Evolutionary conservation across 768 basidiomycete genomes (phyloP), one percentile per base, ranked within the genome.

Genomic region (Lactarius quietus): DNA sequence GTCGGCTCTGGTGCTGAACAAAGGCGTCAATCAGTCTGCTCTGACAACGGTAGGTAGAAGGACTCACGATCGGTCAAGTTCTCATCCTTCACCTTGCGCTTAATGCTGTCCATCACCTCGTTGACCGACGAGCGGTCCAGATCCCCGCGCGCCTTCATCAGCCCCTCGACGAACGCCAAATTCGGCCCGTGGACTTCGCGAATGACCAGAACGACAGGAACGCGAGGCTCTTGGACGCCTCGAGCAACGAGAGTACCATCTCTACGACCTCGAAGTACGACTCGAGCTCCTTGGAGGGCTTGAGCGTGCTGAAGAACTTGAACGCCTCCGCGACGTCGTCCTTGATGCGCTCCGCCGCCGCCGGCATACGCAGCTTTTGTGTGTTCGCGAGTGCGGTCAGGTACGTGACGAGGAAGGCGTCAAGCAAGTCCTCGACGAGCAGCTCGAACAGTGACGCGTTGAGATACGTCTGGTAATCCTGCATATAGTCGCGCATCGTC

Each of bases 401-500:
- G 75, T 98, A 98, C 9, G 84, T 82, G 72, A 96, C 87, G 41
- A 99, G 82, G 80, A 96, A 95, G 6, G 88, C 78, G 73, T 98
- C 94, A 61, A 98, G 80, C 38, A 98, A 85, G 72, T 98, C 95
- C 73, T 97, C 95, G 18, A 97, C 81, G 38, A 98, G 81, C 28
- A 98, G 83, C 67, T 98, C 95, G 69, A 98, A 87, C 53, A 99
- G 82, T 7, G 92, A 88, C 17, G 92, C 82, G 73, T 98, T 97
- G 65, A 99, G 87, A 72, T 89, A 97, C 53, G 85, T 82, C 73
- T 95, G 92, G 75, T 93, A 96, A 76, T 98, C 97, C n/a, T 82
- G 75, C 87, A 95, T 94, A 77, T 98, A 98, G 72, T 99, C 97
- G 60, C 89, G 84, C 82, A 98, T 92, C 48, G 97, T 99, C 78